A percentile compares a stretch with the other conserved stretches of the same genome.
Conservation (phyloP, 1,284 basidiomycete species). For the Schizophyllum amplum region DNA sequence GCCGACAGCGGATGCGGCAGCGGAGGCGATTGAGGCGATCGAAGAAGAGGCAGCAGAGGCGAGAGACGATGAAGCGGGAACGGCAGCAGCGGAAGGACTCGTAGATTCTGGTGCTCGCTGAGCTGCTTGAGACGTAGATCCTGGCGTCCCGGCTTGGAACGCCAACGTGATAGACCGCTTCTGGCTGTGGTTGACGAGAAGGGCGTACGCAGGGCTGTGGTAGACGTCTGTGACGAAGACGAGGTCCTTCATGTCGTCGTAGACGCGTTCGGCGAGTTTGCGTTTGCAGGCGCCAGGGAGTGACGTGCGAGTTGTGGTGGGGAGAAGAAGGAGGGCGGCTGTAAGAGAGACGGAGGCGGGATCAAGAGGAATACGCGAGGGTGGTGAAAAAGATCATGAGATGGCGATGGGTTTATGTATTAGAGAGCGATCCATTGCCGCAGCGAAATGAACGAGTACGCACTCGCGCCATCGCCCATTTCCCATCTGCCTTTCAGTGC, state of each 20-base stretch:
- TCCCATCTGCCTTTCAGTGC: background rate
- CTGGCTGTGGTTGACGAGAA: background rate
- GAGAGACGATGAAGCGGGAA: background rate
- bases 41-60: background rate
- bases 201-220: background rate
- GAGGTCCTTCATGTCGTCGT: background rate
- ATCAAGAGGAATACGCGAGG: too few relatives aligned
- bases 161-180: background rate
- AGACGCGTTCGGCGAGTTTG: background rate
- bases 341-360: too few relatives aligned
- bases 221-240: background rate
- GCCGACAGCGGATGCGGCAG: background rate
- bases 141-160: background rate
- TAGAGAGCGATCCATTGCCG: too few relatives aligned
- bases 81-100: too few relatives aligned
- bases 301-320: background rate
- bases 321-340: background rate
- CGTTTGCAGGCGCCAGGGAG: background rate
- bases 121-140: background rate
- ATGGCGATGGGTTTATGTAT: too few relatives aligned
- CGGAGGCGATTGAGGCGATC: background rate
- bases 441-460: too few relatives aligned
- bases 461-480: background rate
- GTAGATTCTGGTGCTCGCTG: too few relatives aligned
- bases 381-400: too few relatives aligned